Percentiles rank a stretch among this genome's conserved stretches.
Evolutionary conservation across 2,329 filamentous ascomycete genomes (phyloP).

Genomic region (Paecilomyces dactylethromorphus): DNA sequence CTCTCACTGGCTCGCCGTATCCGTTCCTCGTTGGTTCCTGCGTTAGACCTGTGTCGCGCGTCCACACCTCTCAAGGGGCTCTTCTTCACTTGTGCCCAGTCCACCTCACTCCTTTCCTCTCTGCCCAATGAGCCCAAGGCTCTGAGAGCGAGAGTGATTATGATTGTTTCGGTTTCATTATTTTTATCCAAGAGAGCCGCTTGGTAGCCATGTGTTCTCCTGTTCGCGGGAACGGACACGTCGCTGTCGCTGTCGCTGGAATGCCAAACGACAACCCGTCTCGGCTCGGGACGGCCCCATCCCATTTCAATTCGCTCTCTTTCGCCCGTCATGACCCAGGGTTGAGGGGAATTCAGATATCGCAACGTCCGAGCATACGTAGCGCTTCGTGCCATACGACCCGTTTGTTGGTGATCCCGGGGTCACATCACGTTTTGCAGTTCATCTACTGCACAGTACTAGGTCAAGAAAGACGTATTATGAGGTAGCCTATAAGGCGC

Average conservation of each 20-base stretch:
- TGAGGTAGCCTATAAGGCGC: neutral
- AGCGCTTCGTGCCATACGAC: neutral
- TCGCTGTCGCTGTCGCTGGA: neutral
- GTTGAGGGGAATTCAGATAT: neutral
- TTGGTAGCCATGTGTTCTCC: neutral
- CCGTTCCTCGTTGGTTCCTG: conserved; percentile 24
- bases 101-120: neutral
- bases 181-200: conserved; percentile 3
- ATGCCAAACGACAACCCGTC: neutral
- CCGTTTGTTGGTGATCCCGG: neutral
- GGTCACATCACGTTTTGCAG: neutral
- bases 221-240: neutral
- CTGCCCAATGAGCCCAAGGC: neutral
- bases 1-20: neutral
- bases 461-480: neutral
- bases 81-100: neutral
- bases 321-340: neutral
- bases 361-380: neutral
- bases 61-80: conserved; percentile 4
- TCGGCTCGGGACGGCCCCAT: neutral
- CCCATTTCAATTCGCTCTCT: neutral
- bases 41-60: conserved; percentile 24
- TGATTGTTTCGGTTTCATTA: neutral
- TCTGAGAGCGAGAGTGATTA: neutral
- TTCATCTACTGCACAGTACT: neutral